Base-by-base conservation (phyloP, 495 filamentous ascomycete species). In the Aspergillus ostianus region DNA sequence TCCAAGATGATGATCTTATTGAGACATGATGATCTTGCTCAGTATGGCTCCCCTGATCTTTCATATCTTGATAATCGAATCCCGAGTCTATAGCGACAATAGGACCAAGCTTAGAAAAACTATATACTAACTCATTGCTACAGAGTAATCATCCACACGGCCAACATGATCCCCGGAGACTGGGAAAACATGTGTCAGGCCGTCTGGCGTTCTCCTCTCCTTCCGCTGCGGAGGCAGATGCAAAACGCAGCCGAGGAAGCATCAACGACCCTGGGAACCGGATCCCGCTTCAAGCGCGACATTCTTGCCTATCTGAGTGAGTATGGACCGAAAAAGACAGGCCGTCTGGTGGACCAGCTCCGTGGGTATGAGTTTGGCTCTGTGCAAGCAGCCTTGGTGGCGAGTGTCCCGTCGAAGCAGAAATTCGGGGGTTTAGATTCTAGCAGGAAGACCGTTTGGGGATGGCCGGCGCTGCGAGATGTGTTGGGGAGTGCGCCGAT, bases 141-240 rank as follows among this genome's bases (percentile, higher is more conserved):
- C 27, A 83, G 81, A 51, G 74, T 96, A 17, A 72, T 95, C 18
- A 93, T 96, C 45, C 90, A 94, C 60, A 97, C 93, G 0, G 91
- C 91, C 12, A 96, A 97, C 63, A 90, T 96, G 85, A 92, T 96
- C 47, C 69, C 78, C 21, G 80, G 84, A 50, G 93, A 97, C 74
- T 97, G 93, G 92, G 78, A 74, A 8, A 92, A 93, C 64, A 90
- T 96, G 90, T 86, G 85, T 0, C 91, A 97, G 67, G 92, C 87
- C 2, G 84, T 87, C 20, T 97, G 92, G 92, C 78, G 76, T 29
- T 93, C 91, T 8, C 92, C 91, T 19, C 70, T 86, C 0, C 84
- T 96, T 8, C 89, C 90, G 26, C 53, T 83, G 9, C 51, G 54
- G 46, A 61, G 64, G 26, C 50, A 30, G 44, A 46, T 51, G 12